Evolutionary conservation across 1,284 basidiomycete genomes (phyloP).

Genomic region (Termitomyces sp.): DNA sequence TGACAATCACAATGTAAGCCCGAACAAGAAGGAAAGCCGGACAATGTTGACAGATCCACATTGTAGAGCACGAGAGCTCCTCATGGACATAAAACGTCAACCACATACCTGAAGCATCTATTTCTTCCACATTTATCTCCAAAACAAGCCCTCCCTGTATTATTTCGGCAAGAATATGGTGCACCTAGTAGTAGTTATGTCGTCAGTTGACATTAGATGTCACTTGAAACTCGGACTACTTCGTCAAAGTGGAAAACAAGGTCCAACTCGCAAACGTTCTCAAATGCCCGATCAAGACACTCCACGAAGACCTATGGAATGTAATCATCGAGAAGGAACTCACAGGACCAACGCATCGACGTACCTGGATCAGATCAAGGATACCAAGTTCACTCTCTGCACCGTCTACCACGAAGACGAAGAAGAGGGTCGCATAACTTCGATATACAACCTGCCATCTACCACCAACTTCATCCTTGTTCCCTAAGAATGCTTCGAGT

Average conservation of each 20-base stretch:
- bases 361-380: conserved; percentile 93
- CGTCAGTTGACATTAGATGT: neutral
- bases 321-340: neutral
- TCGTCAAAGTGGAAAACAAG: conserved; percentile 99
- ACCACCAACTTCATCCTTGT: conserved; percentile 52
- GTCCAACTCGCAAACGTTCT: conserved; percentile 98
- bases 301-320: conserved; percentile 88
- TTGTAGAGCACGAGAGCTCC: neutral
- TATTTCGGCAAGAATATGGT: conserved; percentile 91
- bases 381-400: conserved; percentile 96
- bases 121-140: conserved; percentile 97
- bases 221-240: conserved; percentile 37
- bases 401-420: conserved; percentile 94
- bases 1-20: conserved; percentile 24
- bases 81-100: conserved; percentile 1
- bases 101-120: conserved; percentile 66
- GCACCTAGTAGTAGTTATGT: conserved; percentile 52
- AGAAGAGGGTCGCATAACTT: conserved; percentile 94
- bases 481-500: conserved; percentile 69
- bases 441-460: conserved; percentile 75
- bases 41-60: neutral
- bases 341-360: conserved; percentile 26
- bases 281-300: conserved; percentile 91
- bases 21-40: neutral
- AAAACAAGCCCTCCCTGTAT: conserved; percentile 96